Evolutionary conservation across 768 basidiomycete species (phyloP).

Genomic region (Suillus placidus): DNA sequence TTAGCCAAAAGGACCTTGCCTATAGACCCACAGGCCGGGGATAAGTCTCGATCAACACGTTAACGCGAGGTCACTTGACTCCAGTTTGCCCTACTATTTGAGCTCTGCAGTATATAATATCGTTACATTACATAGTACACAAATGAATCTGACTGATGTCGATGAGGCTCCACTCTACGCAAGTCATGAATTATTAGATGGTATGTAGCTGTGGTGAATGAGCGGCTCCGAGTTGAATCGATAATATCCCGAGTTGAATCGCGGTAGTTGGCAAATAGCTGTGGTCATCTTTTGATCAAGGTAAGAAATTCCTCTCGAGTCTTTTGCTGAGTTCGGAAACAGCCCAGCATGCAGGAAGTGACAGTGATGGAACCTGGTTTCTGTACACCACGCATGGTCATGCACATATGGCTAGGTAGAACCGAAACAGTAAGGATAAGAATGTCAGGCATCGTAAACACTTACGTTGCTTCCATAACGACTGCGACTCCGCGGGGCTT

Average conservation of each 20-base stretch:
- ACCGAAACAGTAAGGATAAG: conserved; percentile 16
- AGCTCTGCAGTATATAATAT: conserved; percentile 21
- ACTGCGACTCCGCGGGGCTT: conserved; percentile 97
- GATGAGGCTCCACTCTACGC: conserved; percentile 17
- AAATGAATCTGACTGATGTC: conserved; percentile 14
- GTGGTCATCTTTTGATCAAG: conserved; percentile 58
- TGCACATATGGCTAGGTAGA: conserved; percentile 82
- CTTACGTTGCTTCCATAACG: conserved; percentile 98
- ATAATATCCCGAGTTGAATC: conserved; percentile 52
- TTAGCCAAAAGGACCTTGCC: conserved; percentile 63
- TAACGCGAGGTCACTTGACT: background rate
- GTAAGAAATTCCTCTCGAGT: conserved; percentile 96
- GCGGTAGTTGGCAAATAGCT: conserved; percentile 22
- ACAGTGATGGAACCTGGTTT: conserved; percentile 96
- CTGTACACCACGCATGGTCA: conserved; percentile 99
- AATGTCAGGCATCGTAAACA: conserved; percentile 23
- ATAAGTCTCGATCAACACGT: conserved; percentile 47
- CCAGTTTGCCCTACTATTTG: conserved; percentile 1
- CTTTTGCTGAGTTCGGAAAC: conserved; percentile 98
- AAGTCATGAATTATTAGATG: conserved; percentile 24
- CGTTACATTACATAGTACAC: conserved; percentile 22
- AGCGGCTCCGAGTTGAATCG: conserved; percentile 38
- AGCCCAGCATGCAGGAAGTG: conserved; percentile 97
- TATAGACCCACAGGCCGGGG: conserved; percentile 61
- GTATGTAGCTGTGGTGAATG: conserved; percentile 14